Evolutionary conservation across 2,329 filamentous ascomycete genomes (phyloP).

Genomic region (Chrysoporthe puriensis): DNA sequence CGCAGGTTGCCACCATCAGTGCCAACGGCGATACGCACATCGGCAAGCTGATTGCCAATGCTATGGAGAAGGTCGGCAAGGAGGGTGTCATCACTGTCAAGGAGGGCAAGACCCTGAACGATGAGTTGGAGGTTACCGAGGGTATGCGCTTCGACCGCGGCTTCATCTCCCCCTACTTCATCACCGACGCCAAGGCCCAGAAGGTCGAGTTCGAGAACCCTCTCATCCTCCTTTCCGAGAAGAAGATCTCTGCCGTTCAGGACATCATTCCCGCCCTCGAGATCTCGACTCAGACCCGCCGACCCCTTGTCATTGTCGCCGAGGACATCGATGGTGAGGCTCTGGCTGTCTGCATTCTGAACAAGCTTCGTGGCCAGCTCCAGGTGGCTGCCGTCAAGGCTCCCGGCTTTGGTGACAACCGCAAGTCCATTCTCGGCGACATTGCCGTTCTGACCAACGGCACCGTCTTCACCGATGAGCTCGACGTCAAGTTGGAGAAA

Average conservation of each 20-base stretch:
- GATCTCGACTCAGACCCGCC: constrained; percentile 91
- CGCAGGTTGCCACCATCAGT: constrained; percentile 96
- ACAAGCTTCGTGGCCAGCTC: constrained; percentile 99
- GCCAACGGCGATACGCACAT: constrained; percentile 97
- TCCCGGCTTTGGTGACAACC: constrained; percentile 98
- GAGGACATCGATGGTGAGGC: constrained; percentile 99
- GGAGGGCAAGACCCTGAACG: constrained; percentile 97
- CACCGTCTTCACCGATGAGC: constrained; percentile 97
- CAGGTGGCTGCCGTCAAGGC: constrained; percentile 99
- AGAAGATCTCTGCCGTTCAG: constrained; percentile 99
- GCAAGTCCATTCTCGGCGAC: constrained; percentile 98
- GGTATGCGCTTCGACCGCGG: constrained; percentile 99
- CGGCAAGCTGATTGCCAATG: constrained; percentile 92
- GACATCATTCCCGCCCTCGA: constrained; percentile 98
- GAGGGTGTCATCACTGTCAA: constrained; percentile 99
- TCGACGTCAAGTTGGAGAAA: constrained; percentile 99
- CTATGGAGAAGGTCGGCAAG: constrained; percentile 99
- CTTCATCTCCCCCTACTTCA: constrained; percentile 99
- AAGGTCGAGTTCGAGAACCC: constrained; percentile 99
- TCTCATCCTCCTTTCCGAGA: constrained; percentile 96
- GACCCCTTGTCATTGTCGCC: constrained; percentile 96
- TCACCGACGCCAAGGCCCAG: constrained; percentile 97
- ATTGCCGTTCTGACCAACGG: constrained; percentile 94
- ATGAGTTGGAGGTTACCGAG: constrained; percentile 98
- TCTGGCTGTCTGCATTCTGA: constrained; percentile 97